Evolutionary conservation across 2,329 filamentous ascomycete genomes (phyloP).

Genomic region (Fusarium fracticaudum): DNA sequence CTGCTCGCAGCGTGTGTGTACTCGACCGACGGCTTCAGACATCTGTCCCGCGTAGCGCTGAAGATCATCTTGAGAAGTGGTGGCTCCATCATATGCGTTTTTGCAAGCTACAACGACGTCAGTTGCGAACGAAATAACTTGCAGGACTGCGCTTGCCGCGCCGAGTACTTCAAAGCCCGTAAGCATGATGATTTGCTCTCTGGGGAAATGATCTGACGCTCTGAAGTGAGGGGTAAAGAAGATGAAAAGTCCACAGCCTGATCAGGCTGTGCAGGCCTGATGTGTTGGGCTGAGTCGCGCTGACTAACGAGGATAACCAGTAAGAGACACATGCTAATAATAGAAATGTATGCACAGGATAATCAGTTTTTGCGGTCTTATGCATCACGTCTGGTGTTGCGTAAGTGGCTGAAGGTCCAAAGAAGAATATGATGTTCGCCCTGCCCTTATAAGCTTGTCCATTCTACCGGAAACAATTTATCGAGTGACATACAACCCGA

Average conservation of each 20-base stretch:
- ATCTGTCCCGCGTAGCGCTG: background rate
- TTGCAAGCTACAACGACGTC: background rate
- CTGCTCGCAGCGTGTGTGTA: background rate
- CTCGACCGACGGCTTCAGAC: background rate
- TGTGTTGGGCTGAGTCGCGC: background rate
- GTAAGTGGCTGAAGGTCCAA: background rate
- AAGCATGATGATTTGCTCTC: background rate
- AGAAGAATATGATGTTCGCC: background rate
- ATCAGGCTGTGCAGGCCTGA: background rate
- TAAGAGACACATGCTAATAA: background rate
- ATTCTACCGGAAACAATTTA: background rate
- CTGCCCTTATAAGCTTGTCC: accelerated
- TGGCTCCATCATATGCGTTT: background rate
- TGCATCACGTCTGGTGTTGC: accelerated
- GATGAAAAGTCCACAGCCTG: background rate
- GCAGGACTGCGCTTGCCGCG: conserved; percentile 18
- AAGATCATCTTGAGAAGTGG: background rate
- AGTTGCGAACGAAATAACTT: conserved; percentile 17
- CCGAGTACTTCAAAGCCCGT: conserved; percentile 14
- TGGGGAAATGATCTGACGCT: accelerated
- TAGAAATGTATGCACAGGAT: background rate
- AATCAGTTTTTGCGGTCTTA: background rate
- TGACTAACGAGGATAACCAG: accelerated
- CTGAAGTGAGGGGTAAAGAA: background rate
- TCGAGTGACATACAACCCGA: background rate